phyloP scores from a whole-genome alignment of 2,329 filamentous ascomycete species.

The Spiromastix sp. region DNA sequence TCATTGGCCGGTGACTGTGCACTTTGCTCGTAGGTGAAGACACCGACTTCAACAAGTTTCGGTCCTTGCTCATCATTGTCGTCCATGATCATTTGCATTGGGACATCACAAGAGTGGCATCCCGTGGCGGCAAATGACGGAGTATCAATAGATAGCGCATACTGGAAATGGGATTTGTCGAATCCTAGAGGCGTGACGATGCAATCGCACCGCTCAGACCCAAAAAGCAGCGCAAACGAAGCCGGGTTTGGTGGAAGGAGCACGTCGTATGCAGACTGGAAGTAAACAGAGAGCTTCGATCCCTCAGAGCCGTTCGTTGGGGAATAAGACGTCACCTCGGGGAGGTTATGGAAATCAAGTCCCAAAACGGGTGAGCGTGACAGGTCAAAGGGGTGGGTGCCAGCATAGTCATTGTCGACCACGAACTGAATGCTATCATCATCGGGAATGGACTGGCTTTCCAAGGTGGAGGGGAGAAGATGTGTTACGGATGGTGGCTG shows the following conservation, averaged over 20 bases:
- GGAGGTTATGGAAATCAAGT: conserved; percentile 47
- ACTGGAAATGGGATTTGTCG: conserved; percentile 53
- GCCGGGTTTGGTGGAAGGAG: conserved; percentile 42
- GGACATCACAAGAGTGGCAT: conserved; percentile 45
- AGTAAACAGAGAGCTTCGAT: conserved; percentile 61
- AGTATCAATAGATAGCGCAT: conserved; percentile 61
- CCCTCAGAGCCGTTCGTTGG: conserved; percentile 60
- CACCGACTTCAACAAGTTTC: conserved; percentile 46
- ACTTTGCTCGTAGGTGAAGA: conserved; percentile 50
- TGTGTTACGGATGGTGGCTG: conserved; percentile 30
- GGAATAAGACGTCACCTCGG: conserved; percentile 58
- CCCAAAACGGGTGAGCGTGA: conserved; percentile 58
- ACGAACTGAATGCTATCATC: conserved; percentile 32
- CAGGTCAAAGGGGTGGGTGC: conserved; percentile 44
- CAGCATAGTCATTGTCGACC: conserved; percentile 27
- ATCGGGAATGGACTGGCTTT: conserved; percentile 30
- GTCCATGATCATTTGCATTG: conserved; percentile 51
- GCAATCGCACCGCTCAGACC: conserved; percentile 61
- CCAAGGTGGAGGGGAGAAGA: conserved; percentile 31
- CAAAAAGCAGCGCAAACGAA: conserved; percentile 61
- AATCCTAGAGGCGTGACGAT: conserved; percentile 52
- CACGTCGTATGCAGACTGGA: conserved; percentile 67
- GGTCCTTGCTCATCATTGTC: conserved; percentile 43
- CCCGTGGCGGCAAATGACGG: conserved; percentile 54
- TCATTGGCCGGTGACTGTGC: conserved; percentile 30